A percentile compares a stretch with the other conserved stretches of the same genome.
These are phyloP conservation scores for Auricularia sp. DNA, from an alignment of 768 basidiomycete species.

Conservation along the genomic window DNA sequence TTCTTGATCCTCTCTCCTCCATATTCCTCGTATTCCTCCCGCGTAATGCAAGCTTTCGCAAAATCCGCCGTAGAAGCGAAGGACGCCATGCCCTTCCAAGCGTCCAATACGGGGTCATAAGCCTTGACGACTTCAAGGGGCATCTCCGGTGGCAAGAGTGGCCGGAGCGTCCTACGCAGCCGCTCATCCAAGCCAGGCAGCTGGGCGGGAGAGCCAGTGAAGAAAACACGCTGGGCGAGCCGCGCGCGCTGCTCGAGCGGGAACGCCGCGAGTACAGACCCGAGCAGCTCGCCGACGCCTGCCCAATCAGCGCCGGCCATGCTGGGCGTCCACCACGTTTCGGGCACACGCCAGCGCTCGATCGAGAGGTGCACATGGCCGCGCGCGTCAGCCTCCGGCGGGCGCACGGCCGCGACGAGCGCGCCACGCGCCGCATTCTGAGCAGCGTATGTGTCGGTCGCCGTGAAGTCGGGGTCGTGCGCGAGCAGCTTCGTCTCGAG, in stretches of 20 bases:
- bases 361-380: constrained; percentile 81
- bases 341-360: constrained; percentile 84
- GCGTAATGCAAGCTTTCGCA: constrained; percentile 47
- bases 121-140: constrained; percentile 56
- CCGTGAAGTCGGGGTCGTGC: constrained; percentile 77
- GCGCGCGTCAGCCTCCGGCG: constrained; percentile 62
- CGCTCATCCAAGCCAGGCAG: constrained; percentile 60
- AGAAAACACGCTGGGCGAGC: constrained; percentile 82
- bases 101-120: constrained; percentile 57
- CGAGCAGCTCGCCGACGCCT: constrained; percentile 85
- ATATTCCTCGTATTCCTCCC: constrained; percentile 80
- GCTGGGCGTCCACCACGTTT: constrained; percentile 85
- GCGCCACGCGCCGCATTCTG: constrained; percentile 70
- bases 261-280: constrained; percentile 71
- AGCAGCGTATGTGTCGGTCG: constrained; percentile 73
- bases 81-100: constrained; percentile 89
- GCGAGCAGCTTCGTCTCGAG: constrained; percentile 76
- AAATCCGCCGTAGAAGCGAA: constrained; percentile 26
- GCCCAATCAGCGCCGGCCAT: constrained; percentile 90
- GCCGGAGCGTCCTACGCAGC: constrained; percentile 64
- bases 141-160: constrained; percentile 78
- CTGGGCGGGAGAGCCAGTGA: constrained; percentile 75
- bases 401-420: constrained; percentile 76
- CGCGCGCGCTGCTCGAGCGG: constrained; percentile 53
- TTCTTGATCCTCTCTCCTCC: constrained; percentile 78